phyloP scores from a whole-genome alignment of 2,329 filamentous ascomycete species.

The Ophiostoma quercus region DNA sequence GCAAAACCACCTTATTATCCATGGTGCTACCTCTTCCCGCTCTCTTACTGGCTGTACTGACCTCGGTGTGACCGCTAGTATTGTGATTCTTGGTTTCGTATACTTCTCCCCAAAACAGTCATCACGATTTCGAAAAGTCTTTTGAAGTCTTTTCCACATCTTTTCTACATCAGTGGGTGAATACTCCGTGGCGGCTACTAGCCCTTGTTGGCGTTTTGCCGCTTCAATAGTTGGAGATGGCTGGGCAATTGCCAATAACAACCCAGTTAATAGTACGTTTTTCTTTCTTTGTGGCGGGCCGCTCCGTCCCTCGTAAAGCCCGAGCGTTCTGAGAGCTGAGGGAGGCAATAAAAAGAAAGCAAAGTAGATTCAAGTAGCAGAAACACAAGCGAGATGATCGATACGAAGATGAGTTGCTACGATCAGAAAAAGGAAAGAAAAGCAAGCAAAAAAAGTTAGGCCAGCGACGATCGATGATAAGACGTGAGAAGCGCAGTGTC shows the following conservation, averaged over 20 bases:
- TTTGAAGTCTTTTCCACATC: not conserved
- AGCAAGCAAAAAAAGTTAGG: not conserved
- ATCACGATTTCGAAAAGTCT: too few species aligned
- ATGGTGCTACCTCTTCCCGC: not conserved
- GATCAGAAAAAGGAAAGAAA: not conserved
- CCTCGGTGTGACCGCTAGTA: not conserved
- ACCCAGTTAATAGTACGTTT: not conserved
- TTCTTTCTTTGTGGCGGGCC: not conserved
- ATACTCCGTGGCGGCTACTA: not conserved
- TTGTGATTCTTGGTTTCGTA: not conserved
- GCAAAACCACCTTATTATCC: not conserved
- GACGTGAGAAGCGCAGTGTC: not conserved
- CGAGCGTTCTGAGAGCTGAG: not conserved
- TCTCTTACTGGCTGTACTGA: not conserved
- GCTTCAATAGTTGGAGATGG: not conserved
- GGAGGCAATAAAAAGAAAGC: not conserved
- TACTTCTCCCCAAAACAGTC: not conserved
- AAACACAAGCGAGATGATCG: not conserved
- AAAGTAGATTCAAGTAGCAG: not conserved
- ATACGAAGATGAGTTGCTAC: not conserved
- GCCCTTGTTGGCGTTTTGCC: slow-evolving; percentile 3
- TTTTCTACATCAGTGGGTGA: not conserved
- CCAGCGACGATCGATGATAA: not conserved
- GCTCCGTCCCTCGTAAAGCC: slow-evolving; percentile 2
- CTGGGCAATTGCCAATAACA: not conserved